Conservation (phyloP, 768 basidiomycete species). For the Boletus insuetus region DNA sequence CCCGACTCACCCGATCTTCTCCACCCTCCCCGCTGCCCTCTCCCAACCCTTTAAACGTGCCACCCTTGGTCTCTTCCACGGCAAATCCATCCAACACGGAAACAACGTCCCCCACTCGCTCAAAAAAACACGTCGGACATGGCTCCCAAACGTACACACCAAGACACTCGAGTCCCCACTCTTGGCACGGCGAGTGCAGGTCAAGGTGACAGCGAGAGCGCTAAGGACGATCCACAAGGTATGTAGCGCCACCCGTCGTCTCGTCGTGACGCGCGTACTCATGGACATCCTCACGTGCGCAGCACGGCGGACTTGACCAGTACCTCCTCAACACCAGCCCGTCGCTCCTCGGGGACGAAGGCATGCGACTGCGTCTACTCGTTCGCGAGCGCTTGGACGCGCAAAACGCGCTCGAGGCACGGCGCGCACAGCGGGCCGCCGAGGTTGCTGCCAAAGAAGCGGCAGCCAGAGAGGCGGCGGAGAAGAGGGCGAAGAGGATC, state of each 20-base stretch:
- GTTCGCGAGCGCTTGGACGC: slow-evolving; percentile 33
- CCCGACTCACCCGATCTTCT: slow-evolving; percentile 14
- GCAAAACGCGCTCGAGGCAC: slow-evolving; percentile 17
- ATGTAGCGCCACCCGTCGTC: slow-evolving; percentile 1
- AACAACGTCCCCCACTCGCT: slow-evolving; percentile 90
- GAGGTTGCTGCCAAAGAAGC: slow-evolving; percentile 20
- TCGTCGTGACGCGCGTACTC: no score
- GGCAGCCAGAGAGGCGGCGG: slow-evolving; percentile 3
- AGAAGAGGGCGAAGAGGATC: slow-evolving; percentile 6
- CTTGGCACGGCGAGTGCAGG: slow-evolving; percentile 51
- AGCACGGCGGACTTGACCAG: slow-evolving; percentile 72
- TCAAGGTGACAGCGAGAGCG: slow-evolving; percentile 76
- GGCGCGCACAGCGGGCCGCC: slow-evolving; percentile 17
- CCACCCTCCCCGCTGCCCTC: slow-evolving; percentile 30
- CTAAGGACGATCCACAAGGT: slow-evolving; percentile 85
- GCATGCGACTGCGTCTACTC: slow-evolving; percentile 45
- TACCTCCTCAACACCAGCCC: slow-evolving; percentile 55
- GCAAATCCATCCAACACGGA: slow-evolving; percentile 74
- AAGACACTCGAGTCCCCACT: slow-evolving; percentile 72
- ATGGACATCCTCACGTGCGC: no score
- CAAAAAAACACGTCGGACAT: slow-evolving; percentile 82
- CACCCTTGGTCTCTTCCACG: slow-evolving; percentile 80
- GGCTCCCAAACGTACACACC: slow-evolving; percentile 84
- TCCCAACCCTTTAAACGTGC: slow-evolving; percentile 79
- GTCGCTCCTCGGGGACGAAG: slow-evolving; percentile 36